Evolutionary conservation across 2,329 filamentous ascomycete genomes (phyloP).

Genomic region (Fusarium beomiforme): DNA sequence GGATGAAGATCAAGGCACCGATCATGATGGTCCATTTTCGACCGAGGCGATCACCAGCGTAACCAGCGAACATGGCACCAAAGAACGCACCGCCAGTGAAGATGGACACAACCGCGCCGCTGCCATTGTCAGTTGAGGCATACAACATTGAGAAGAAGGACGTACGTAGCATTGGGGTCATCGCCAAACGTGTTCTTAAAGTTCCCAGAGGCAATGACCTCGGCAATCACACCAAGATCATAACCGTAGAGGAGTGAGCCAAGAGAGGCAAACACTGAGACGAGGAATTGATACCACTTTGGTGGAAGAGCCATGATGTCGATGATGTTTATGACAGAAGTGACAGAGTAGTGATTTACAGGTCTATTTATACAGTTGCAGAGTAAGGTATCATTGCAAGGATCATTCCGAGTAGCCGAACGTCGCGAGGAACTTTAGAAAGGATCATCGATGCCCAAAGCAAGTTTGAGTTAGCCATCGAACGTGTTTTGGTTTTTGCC

Average conservation of each 20-base stretch:
- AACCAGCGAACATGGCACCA: constrained; percentile 72
- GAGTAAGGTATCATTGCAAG: background rate
- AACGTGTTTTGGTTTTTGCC: background rate
- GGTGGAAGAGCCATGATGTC: constrained; percentile 54
- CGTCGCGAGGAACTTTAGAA: background rate
- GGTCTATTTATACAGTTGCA: constrained; percentile 14
- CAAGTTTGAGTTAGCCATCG: background rate
- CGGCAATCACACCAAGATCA: constrained; percentile 26
- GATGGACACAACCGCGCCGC: constrained; percentile 65
- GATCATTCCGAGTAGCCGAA: constrained; percentile 6
- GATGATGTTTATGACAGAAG: background rate
- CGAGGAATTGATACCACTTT: constrained; percentile 61
- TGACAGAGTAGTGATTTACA: background rate
- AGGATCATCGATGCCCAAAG: background rate
- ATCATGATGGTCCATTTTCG: constrained; percentile 76
- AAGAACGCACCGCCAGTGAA: constrained; percentile 81
- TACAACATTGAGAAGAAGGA: rapidly evolving
- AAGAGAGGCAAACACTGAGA: constrained; percentile 40
- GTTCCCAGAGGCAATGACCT: constrained; percentile 21
- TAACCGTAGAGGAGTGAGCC: constrained; percentile 24
- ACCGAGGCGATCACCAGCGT: constrained; percentile 71
- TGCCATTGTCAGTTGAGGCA: background rate
- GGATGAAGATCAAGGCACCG: constrained; percentile 74
- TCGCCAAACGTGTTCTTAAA: constrained; percentile 17
- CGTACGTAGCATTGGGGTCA: constrained; percentile 18